Percentiles rank a stretch among this genome's conserved stretches.
These are phyloP conservation scores for Gaeumannomyces tritici DNA, from an alignment of 2,329 filamentous ascomycete species.

Conservation along the genomic window DNA sequence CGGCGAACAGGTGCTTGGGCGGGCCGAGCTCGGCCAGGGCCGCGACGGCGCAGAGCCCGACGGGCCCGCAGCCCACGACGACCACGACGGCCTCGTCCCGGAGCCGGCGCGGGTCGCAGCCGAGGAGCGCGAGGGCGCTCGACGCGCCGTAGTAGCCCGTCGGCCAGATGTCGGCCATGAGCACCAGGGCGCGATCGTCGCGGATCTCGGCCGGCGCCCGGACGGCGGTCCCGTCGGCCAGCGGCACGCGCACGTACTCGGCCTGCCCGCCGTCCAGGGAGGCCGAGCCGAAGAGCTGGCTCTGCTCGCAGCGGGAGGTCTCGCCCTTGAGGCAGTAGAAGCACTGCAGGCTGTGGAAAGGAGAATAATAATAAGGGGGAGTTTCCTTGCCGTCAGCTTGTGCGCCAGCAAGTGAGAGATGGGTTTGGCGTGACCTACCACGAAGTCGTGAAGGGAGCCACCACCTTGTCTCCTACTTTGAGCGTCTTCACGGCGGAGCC, in stretches of 20 bases:
- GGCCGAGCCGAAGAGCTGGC: slow-evolving; percentile 59
- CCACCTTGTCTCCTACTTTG: slow-evolving; percentile 65
- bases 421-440: slow-evolving; percentile 43
- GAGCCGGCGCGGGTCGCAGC: slow-evolving; percentile 28
- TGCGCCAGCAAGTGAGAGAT: not conserved
- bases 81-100: slow-evolving; percentile 62
- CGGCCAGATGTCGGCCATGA: slow-evolving; percentile 93
- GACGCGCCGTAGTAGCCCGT: slow-evolving; percentile 75
- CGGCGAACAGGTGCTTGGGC: slow-evolving; percentile 59
- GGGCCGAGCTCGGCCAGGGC: slow-evolving; percentile 69
- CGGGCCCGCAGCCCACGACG: slow-evolving; percentile 74
- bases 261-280: slow-evolving; percentile 70
- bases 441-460: slow-evolving; percentile 74
- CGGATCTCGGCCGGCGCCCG: slow-evolving; percentile 58
- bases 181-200: slow-evolving; percentile 62
- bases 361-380: not conserved
- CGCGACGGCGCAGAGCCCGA: slow-evolving; percentile 76
- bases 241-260: slow-evolving; percentile 71
- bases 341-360: slow-evolving; percentile 49
- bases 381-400: not conserved
- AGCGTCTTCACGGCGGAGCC: slow-evolving; percentile 61
- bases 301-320: slow-evolving; percentile 67
- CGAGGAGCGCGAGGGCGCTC: slow-evolving; percentile 62
- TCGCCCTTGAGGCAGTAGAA: slow-evolving; percentile 76
- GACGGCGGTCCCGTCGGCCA: slow-evolving; percentile 72